Evolutionary conservation across 768 basidiomycete genomes (phyloP), one percentile per base, ranked within the genome.

Genomic region (Lactarius akahatsu): DNA sequence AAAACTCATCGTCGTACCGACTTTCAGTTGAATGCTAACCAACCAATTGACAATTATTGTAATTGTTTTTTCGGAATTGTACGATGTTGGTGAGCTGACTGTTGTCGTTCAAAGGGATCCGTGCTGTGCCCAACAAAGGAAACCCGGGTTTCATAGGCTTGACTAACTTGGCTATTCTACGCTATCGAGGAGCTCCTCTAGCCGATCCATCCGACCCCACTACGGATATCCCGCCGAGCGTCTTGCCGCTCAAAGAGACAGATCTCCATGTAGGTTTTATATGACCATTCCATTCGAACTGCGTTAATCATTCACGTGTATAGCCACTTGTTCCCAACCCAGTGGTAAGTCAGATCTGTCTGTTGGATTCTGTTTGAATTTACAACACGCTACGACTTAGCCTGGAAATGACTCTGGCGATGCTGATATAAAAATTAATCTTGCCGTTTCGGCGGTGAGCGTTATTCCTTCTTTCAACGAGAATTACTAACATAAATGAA

Each of bases 21-120:
- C 20, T 34, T 50, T 13, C 61, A 66, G 65, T 47, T 66, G 20
- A 59, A 67, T 20, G 73, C 74, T 8, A 64, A 74, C 62, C 69
- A 73, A 57, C 13, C 57, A 0, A 34, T 47, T 36, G 18, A 2
- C n/a, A 65, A 67, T 55, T 67, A 60, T 57, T 67, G 65, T 66
- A 52, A 18, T 8, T 8, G 5, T 57, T 38, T 54, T 11, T 11
- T 5, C 15, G 5, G 0, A 32, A 23, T n/a, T 26, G 15, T 60
- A 59, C 3, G 30, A 55, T 20, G 34, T 41, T 41, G 4, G 43
- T 59, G 20, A 50, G 43, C 36, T 59, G 7, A 32, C 10, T 26
- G 13, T n/a, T 18, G 11, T 57, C 11, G 5, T 41, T 13, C 3
- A n/a, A 32, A 67, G 66, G 63, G 63, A 65, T 68, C 13, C 67